These are phyloP conservation scores for Chalciporus pseudorubinellus DNA, from an alignment of 768 basidiomycete species.

Conservation along the genomic window DNA sequence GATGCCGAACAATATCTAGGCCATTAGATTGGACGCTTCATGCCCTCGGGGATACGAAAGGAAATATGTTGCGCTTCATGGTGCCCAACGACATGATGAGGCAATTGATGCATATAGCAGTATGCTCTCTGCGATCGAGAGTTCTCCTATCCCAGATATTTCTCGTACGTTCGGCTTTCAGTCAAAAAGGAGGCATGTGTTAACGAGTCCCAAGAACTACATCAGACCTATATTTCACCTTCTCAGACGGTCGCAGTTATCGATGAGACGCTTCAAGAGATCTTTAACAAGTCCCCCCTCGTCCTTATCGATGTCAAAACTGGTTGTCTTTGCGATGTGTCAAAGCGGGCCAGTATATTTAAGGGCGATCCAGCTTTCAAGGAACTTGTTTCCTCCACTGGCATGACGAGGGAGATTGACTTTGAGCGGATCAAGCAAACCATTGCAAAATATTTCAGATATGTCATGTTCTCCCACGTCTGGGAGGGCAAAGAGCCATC, in stretches of 20 bases:
- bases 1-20: neutral
- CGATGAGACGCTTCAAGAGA: neutral
- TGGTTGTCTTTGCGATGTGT: constrained; percentile 7
- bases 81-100: constrained; percentile 6
- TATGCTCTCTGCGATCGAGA: constrained; percentile 11
- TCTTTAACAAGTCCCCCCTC: constrained; percentile 3
- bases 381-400: constrained; percentile 9
- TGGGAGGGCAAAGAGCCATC: constrained; percentile 17
- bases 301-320: constrained; percentile 10
- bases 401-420: constrained; percentile 10
- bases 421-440: constrained; percentile 1
- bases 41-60: constrained; percentile 7
- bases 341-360: constrained; percentile 6
- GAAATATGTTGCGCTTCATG: constrained; percentile 9
- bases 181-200: neutral
- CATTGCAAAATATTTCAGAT: constrained; percentile 11
- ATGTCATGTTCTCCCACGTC: constrained; percentile 14
- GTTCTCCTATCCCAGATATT: neutral
- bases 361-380: constrained; percentile 9
- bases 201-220: neutral
- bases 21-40: constrained; percentile 4
- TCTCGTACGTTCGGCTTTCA: constrained; percentile 1
- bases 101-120: constrained; percentile 4
- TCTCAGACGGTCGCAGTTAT: neutral
- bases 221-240: constrained; percentile 4